Conservation (phyloP, 2,329 filamentous ascomycete species). For the Cytospora schulzeri region DNA sequence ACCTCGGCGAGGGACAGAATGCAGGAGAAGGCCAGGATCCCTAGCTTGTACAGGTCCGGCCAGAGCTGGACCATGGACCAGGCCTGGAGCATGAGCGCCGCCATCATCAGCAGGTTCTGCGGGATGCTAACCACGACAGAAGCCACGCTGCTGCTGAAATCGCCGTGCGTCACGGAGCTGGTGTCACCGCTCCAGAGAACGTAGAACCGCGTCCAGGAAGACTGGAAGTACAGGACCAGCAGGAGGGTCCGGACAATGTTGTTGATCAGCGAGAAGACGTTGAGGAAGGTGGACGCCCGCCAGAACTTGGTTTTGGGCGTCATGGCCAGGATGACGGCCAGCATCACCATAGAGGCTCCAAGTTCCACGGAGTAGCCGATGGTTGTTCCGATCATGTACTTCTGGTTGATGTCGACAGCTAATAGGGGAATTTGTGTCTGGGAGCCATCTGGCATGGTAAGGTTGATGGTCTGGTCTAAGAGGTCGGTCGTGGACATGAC, state of each 20-base stretch:
- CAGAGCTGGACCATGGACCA: conserved; percentile 56
- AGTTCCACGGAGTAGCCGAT: conserved; percentile 73
- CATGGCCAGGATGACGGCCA: conserved; percentile 67
- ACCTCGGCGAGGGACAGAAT: conserved; percentile 37
- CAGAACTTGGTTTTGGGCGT: conserved; percentile 67
- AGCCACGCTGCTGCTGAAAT: conserved; percentile 42
- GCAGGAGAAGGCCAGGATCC: conserved; percentile 36
- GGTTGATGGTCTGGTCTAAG: conserved; percentile 17
- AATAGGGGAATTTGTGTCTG: conserved; percentile 5
- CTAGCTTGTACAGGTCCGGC: conserved; percentile 40
- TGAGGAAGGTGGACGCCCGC: conserved; percentile 67
- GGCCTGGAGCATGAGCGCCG: conserved; percentile 54
- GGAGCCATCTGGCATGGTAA: conserved; percentile 9
- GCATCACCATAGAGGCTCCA: conserved; percentile 66
- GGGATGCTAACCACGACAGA: conserved; percentile 47
- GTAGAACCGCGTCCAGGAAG: conserved; percentile 64
- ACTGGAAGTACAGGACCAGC: conserved; percentile 61
- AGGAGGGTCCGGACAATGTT: conserved; percentile 63
- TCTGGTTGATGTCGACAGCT: conserved; percentile 38
- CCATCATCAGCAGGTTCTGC: conserved; percentile 48
- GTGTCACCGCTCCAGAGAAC: conserved; percentile 58
- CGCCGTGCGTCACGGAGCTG: conserved; percentile 44
- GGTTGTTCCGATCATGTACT: conserved; percentile 39
- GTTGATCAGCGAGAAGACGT: conserved; percentile 60
- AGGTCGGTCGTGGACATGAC: not conserved